Conservation (phyloP, 495 filamentous ascomycete species). For the Hypoxylon crocopeplum region DNA sequence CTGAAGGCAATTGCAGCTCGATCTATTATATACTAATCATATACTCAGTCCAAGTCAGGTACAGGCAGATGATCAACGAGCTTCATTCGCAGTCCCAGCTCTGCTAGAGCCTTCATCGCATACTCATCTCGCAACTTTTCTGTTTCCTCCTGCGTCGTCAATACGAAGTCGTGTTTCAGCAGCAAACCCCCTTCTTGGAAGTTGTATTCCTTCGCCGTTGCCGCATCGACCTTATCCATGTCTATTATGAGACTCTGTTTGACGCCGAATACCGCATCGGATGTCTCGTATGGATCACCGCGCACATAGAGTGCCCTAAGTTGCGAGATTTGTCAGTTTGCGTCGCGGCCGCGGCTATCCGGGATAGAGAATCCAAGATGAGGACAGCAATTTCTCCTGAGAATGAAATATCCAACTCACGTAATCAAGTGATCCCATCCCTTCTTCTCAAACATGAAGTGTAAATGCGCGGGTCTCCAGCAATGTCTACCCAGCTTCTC, state of each 20-base stretch:
- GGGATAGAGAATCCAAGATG: too few species aligned
- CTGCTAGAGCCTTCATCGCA: constrained; percentile 73
- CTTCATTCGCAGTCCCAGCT: constrained; percentile 75
- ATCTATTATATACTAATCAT: background rate
- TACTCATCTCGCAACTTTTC: constrained; percentile 71
- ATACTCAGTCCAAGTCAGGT: constrained; percentile 57
- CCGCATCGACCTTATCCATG: constrained; percentile 66
- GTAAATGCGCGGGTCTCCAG: constrained; percentile 87
- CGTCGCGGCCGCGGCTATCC: background rate
- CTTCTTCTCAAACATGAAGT: constrained; percentile 92
- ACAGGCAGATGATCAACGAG: constrained; percentile 84
- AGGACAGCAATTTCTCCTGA: background rate
- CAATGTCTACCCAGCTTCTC: constrained; percentile 74
- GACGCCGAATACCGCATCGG: constrained; percentile 92
- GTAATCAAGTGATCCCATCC: constrained; percentile 87
- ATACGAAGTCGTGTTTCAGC: constrained; percentile 78
- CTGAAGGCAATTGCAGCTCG: background rate
- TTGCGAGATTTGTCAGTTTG: constrained; percentile 1
- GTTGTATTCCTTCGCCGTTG: constrained; percentile 64
- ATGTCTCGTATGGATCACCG: constrained; percentile 86
- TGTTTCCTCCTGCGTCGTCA: constrained; percentile 72
- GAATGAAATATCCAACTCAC: constrained; percentile 54
- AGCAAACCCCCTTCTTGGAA: constrained; percentile 73
- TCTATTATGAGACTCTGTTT: constrained; percentile 84
- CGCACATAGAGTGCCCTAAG: constrained; percentile 78